These are phyloP conservation scores for Ascochyta viciae-villosae DNA, from an alignment of 2,329 filamentous ascomycete species.

Conservation along the genomic window DNA sequence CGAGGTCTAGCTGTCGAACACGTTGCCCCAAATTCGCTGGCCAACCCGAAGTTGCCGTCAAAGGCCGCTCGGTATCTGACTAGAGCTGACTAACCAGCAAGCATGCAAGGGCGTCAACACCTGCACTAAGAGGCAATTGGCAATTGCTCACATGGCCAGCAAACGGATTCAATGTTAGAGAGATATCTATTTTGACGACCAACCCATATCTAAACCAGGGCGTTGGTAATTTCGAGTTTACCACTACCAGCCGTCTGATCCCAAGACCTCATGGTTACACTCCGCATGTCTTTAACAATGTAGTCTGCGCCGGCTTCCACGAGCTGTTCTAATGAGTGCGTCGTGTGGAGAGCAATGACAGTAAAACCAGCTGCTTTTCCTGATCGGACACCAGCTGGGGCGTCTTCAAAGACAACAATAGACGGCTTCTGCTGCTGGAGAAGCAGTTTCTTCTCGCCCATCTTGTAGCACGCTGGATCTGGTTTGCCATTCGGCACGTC, in stretches of 20 bases:
- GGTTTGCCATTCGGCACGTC: slow-evolving; percentile 59
- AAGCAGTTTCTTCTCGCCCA: slow-evolving; percentile 52
- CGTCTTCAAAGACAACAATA: slow-evolving; percentile 86
- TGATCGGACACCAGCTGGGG: slow-evolving; percentile 81
- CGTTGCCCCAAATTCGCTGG: slow-evolving; percentile 22
- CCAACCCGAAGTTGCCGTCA: slow-evolving; percentile 28
- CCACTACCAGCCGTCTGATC: slow-evolving; percentile 64
- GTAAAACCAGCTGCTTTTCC: slow-evolving; percentile 87
- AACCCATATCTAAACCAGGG: slow-evolving; percentile 50
- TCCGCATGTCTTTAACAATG: slow-evolving; percentile 80
- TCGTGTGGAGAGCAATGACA: slow-evolving; percentile 85
- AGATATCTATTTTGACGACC: slow-evolving; percentile 13
- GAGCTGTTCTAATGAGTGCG: slow-evolving; percentile 77
- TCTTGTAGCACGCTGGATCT: slow-evolving; percentile 57
- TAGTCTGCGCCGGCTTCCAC: slow-evolving; percentile 82
- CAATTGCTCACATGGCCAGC: slow-evolving; percentile 2
- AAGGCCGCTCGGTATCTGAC: slow-evolving; percentile 25
- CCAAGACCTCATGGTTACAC: slow-evolving; percentile 68
- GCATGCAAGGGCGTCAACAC: slow-evolving; percentile 10
- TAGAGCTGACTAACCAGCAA: slow-evolving; percentile 23
- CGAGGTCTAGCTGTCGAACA: slow-evolving; percentile 22
- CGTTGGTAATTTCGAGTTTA: slow-evolving; percentile 72
- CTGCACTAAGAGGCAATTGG: not conserved
- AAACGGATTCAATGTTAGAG: slow-evolving; percentile 2
- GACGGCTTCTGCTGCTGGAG: slow-evolving; percentile 49